These are phyloP conservation scores for Phytopythium litorale DNA, from an alignment of 352 stramenopile species.

Conservation along the genomic window DNA sequence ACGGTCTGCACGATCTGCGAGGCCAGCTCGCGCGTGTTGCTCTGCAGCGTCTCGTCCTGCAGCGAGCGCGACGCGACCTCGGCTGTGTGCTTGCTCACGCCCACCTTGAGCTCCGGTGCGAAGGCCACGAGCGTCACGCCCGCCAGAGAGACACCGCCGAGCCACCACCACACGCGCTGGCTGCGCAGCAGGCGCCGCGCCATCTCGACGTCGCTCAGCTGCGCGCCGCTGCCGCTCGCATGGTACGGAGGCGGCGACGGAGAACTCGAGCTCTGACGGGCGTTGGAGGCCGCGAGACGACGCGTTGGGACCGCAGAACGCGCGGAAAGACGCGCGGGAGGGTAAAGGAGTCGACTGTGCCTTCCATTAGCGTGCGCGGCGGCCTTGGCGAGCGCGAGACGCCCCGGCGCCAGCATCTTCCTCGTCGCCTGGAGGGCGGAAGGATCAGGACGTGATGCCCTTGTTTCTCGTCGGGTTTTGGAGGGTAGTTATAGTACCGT, in stretches of 20 bases:
- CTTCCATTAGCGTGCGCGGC: background rate
- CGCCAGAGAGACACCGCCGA: conserved; percentile 30
- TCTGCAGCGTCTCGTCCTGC: conserved; percentile 78
- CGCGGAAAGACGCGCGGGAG: background rate
- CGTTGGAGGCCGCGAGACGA: background rate
- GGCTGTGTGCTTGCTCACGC: conserved; percentile 78
- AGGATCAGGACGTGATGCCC: background rate
- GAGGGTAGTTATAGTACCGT: background rate
- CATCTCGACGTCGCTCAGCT: conserved; percentile 48
- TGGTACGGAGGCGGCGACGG: background rate
- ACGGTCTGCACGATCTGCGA: conserved; percentile 87
- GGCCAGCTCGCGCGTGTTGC: conserved; percentile 67
- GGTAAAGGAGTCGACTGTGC: background rate
- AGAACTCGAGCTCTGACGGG: background rate
- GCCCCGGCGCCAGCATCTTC: background rate
- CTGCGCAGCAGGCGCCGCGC: conserved; percentile 35
- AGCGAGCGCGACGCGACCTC: conserved; percentile 79
- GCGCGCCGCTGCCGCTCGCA: background rate
- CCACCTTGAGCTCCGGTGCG: conserved; percentile 66
- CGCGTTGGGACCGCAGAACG: background rate
- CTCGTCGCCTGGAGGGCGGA: background rate
- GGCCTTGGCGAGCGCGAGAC: background rate
- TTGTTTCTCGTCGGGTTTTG: background rate
- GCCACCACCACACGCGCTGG: conserved; percentile 58
- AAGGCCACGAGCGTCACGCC: conserved; percentile 68